Conservation (phyloP, 768 basidiomycete species). For the Lactifluus piperatus region DNA sequence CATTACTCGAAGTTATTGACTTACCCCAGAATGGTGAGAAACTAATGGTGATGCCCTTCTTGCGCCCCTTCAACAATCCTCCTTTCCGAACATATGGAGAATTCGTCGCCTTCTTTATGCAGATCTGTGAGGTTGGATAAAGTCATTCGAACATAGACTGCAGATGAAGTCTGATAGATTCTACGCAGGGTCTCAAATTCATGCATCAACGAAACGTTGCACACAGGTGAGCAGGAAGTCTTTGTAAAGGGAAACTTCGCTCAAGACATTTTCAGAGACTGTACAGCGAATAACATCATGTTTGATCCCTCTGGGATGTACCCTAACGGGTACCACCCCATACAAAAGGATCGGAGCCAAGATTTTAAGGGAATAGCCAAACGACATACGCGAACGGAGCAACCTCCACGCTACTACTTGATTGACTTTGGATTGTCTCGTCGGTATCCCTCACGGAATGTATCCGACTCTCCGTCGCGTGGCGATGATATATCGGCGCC, state of each 20-base stretch:
- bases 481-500: slow-evolving; percentile 25
- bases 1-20: slow-evolving; percentile 1
- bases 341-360: not conserved
- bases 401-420: slow-evolving; percentile 23
- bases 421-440: slow-evolving; percentile 27
- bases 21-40: not conserved
- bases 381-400: slow-evolving; percentile 21
- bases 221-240: not conserved
- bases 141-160: not conserved
- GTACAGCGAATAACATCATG: slow-evolving; percentile 13
- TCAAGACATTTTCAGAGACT: not conserved
- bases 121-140: slow-evolving; percentile 1
- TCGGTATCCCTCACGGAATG: slow-evolving; percentile 8
- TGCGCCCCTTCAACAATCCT: slow-evolving; percentile 14
- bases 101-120: slow-evolving; percentile 15
- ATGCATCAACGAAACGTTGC: slow-evolving; percentile 5
- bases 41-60: slow-evolving; percentile 16
- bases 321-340: slow-evolving; percentile 3
- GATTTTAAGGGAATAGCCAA: slow-evolving; percentile 11
- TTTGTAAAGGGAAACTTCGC: not conserved
- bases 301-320: slow-evolving; percentile 12
- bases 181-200: slow-evolving; percentile 2
- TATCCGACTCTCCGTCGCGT: slow-evolving; percentile 13
- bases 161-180: not conserved
- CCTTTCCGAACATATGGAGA: slow-evolving; percentile 13